Evolutionary conservation across 768 basidiomycete genomes (phyloP).

Genomic region (Gautieria morchelliformis): DNA sequence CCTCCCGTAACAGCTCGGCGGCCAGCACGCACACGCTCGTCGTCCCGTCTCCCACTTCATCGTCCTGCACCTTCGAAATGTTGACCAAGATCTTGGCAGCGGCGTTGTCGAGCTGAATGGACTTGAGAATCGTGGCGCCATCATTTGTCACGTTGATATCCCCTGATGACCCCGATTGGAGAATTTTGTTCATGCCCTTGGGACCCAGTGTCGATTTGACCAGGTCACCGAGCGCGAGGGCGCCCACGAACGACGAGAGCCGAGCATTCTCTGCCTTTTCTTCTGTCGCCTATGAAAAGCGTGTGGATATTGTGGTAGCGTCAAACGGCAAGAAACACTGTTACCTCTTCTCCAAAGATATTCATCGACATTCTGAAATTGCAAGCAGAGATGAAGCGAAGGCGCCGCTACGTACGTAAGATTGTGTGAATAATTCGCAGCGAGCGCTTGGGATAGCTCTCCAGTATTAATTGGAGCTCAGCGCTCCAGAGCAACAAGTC

Average conservation of each 20-base stretch:
- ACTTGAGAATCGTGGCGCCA: too few relatives aligned
- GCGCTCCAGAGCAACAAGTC: too few relatives aligned
- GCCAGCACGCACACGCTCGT: conserved; percentile 88
- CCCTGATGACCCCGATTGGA: conserved; percentile 35
- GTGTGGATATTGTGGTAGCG: neutral
- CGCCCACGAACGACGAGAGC: conserved; percentile 95
- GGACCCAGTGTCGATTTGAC: conserved; percentile 92
- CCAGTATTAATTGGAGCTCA: too few relatives aligned
- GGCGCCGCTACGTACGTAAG: too few relatives aligned
- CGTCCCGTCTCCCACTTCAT: conserved; percentile 96
- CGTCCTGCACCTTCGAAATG: conserved; percentile 99
- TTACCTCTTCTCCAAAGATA: neutral
- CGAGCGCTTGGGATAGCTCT: too few relatives aligned
- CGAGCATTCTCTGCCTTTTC: conserved; percentile 98
- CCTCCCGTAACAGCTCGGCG: conserved; percentile 85
- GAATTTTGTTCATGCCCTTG: conserved; percentile 60
- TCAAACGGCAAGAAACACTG: neutral
- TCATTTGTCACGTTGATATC: too few relatives aligned
- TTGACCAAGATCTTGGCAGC: conserved; percentile 99
- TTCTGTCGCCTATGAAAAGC: conserved; percentile 66
- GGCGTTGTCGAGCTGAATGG: conserved; percentile 92
- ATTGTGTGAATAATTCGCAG: too few relatives aligned
- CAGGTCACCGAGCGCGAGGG: conserved; percentile 94
- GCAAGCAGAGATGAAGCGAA: too few relatives aligned
- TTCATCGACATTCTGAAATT: too few relatives aligned